Conservation (phyloP, 768 basidiomycete species). For the Fomitopsis pulvina region DNA sequence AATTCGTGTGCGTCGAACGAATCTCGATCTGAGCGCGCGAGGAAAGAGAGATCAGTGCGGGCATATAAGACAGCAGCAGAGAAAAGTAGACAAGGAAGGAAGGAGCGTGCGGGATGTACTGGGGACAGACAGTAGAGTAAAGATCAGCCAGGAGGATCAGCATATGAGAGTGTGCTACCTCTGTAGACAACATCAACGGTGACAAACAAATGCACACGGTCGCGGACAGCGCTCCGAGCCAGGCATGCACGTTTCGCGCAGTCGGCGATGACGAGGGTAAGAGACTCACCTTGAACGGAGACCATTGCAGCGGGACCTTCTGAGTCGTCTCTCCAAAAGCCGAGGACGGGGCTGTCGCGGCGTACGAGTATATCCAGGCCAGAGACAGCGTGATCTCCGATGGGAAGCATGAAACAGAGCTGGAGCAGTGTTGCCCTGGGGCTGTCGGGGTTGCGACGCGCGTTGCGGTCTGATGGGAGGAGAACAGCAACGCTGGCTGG, state of each 20-base stretch:
- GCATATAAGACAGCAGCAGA: slow-evolving; percentile 14
- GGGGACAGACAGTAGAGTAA: slow-evolving; percentile 9
- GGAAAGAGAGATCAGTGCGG: slow-evolving; percentile 14
- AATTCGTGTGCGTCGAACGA: slow-evolving; percentile 26
- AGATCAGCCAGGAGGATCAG: slow-evolving; percentile 12
- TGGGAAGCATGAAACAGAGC: too few species aligned
- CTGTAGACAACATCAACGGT: slow-evolving; percentile 3
- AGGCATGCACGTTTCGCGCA: neutral
- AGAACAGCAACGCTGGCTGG: too few species aligned
- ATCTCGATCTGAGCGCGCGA: slow-evolving; percentile 15
- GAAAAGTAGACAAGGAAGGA: slow-evolving; percentile 7
- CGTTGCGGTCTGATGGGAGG: too few species aligned
- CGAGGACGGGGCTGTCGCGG: slow-evolving; percentile 10
- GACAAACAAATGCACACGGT: slow-evolving; percentile 1
- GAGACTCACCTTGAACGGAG: slow-evolving; percentile 1
- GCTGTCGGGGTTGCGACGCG: too few species aligned
- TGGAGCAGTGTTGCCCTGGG: too few species aligned
- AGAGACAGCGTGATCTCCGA: neutral
- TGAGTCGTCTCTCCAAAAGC: slow-evolving; percentile 3
- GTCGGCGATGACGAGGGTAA: neutral
- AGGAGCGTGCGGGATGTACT: slow-evolving; percentile 7
- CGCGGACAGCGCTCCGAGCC: neutral
- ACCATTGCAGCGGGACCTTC: neutral
- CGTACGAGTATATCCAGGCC: neutral
- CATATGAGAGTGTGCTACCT: neutral